Conservation (phyloP, 1,284 basidiomycete genomes). For the Dichomitus squalens region DNA sequence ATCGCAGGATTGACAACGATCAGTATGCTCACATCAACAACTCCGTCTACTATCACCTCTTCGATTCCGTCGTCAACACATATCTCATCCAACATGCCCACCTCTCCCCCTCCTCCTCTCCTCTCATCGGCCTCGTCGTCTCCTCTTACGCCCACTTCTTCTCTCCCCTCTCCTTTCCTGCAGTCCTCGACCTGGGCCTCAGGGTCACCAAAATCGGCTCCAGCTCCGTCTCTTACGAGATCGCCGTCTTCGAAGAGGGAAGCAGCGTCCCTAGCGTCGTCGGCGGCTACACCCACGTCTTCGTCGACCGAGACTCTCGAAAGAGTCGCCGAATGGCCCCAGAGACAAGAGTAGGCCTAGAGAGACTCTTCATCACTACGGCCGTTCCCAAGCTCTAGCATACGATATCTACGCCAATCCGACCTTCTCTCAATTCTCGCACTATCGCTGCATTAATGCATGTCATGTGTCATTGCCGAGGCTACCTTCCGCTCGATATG, state of each 20-base stretch:
- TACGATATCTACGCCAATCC: too few relatives aligned
- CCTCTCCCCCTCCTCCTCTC: constrained; percentile 38
- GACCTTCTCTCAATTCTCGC: too few relatives aligned
- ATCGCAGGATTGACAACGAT: constrained; percentile 72
- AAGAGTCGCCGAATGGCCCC: constrained; percentile 52
- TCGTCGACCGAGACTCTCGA: constrained; percentile 60
- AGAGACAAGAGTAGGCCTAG: constrained; percentile 45
- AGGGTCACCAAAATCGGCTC: constrained; percentile 64
- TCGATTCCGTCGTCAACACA: constrained; percentile 76
- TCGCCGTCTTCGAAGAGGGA: constrained; percentile 66
- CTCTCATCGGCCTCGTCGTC: constrained; percentile 70
- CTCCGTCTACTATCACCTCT: constrained; percentile 76
- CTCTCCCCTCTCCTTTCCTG: constrained; percentile 67
- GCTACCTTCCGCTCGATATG: constrained; percentile 50
- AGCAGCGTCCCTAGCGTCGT: constrained; percentile 56
- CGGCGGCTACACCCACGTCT: constrained; percentile 82
- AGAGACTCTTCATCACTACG: constrained; percentile 27
- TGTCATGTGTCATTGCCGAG: background rate
- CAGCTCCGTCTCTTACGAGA: constrained; percentile 75
- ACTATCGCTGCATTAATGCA: too few relatives aligned
- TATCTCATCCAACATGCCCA: constrained; percentile 66
- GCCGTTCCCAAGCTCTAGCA: too few relatives aligned
- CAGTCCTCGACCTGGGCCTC: constrained; percentile 66
- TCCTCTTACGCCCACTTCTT: constrained; percentile 76
- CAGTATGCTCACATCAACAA: constrained; percentile 82